Base-by-base conservation (phyloP, 2,329 filamentous ascomycete genomes). In the Diaporthe eres region DNA sequence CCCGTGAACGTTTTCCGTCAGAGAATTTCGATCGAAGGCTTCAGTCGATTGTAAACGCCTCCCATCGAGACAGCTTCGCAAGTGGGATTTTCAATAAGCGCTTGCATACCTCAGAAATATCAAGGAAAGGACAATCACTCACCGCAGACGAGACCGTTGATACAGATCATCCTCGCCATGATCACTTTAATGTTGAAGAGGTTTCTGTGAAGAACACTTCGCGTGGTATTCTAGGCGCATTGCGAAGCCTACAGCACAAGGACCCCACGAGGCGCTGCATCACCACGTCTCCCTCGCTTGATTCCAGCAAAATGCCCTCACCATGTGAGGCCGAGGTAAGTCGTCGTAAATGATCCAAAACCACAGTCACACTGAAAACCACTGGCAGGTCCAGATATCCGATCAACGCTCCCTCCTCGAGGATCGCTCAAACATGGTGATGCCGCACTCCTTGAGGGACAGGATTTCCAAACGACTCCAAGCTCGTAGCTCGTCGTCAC, bases 11-110 rank as follows among this genome's bases (percentile, higher is more conserved):
- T 15, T 9, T 49, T 15, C 31, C 31, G 4, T 63, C 73, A 8
- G 73, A 63, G n/a, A 44, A 71, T 47, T 34, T 71, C 12, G 65
- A 71, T n/a, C 44, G 65, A 49, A 63, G 65, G 28, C 65, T 74
- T 3, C 31, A 44, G 19, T 61, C 65, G 5, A 74, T 71, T 10
- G 65, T 47, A 17, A 19, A 61, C 13, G 25, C 47, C 7, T 44
- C 71, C 10, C 53, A 8, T 28, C 65, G 42, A 25, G 65, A 31
- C 0, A 25, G 12, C 3, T 31, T 19, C 25, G 17, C 12, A 2
- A 6, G 1, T 12, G 28, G 6, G 10, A 17, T 1, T 25, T 19
- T 19, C 39, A 22, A 17, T 9, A 47, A 28, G 31, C 65, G 65
- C 2, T 10, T 74, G 55, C 10, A 74, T 47, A 74, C 55, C 5